These are phyloP conservation scores for Solanum virginianum DNA, from an alignment of 257 asterid species.

Conservation along the genomic window DNA sequence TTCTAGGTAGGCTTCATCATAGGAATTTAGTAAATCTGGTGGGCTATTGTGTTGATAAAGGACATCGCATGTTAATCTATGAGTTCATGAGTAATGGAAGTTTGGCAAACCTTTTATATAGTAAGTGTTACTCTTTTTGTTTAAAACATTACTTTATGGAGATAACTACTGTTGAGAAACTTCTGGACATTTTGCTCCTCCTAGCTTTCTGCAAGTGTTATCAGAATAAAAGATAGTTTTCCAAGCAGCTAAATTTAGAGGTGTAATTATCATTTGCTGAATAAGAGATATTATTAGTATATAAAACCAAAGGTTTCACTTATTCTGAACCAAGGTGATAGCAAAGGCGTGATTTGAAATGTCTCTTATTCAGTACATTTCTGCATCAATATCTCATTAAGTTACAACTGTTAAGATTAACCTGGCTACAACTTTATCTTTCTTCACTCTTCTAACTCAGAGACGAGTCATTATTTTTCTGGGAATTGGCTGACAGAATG, in stretches of 20 bases:
- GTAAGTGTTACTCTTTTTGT: conserved; percentile 28
- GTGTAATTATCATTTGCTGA: neutral
- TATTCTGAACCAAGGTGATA: neutral
- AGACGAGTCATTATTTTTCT: neutral
- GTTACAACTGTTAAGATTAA: neutral
- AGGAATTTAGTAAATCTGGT: conserved; percentile 90
- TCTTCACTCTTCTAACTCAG: neutral
- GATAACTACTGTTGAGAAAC: neutral
- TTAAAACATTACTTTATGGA: neutral
- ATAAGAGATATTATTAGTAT: neutral
- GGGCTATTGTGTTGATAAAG: conserved; percentile 93
- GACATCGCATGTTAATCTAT: conserved; percentile 73
- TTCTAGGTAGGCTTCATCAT: conserved; percentile 90
- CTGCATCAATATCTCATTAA: neutral
- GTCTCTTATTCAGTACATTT: neutral
- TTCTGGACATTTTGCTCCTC: neutral
- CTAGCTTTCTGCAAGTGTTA: neutral
- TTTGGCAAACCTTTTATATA: conserved; percentile 73
- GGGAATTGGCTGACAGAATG: neutral
- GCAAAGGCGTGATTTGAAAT: neutral
- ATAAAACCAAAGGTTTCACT: neutral
- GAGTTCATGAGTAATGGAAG: conserved; percentile 98
- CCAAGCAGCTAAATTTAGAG: neutral
- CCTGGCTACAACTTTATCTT: neutral
- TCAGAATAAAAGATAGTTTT: neutral